Base-by-base conservation (phyloP, 441 rosid species). In the Viola pubescens region DNA sequence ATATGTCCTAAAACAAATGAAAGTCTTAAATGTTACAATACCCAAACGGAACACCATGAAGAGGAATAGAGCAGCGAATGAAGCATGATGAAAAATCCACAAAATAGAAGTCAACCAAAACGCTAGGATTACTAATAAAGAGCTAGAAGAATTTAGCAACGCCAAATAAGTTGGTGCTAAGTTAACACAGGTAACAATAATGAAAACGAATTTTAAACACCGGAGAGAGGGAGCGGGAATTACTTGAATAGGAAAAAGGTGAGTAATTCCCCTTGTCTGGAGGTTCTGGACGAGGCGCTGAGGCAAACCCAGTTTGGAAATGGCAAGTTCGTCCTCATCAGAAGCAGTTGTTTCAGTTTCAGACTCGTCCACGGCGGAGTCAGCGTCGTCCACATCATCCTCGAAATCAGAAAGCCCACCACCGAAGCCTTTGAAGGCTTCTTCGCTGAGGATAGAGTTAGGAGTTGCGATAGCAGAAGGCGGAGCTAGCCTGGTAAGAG, bases 201-300 rank as follows among this genome's bases (percentile, higher is more conserved):
- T 44, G 10, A 4, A 19, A n/a, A 26, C 10, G 42, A 56, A 58
- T 11, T 9, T 4, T 4, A 14, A 34, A 43, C 13, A 43, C 13
- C 13, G 37, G 50, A 37, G 52, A 47, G n/a, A 48, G 34, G 50
- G 61, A 54, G 11, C 12, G 58, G 8, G 48, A 19, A 56, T n/a
- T 48, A 84, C 98, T 77, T 94, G 98, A 75, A 94, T 88, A 46
- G 98, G 98, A 72, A 94, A 94, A 66, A 94, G 97, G 48, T 81
- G 80, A 73, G 89, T 83, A 66, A 94, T 94, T 67, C 97, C 98
- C 41, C 97, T 92, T 58, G 82, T 82, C 69, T 75, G 79, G 8
- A 94, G 91, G 40, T 84, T 10, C 5, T 86, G 85, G 45, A 81
- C 96, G 5, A 94, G 94, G 44, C 81, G 83, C 54, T 65, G 77